Percentiles rank a stretch among this genome's conserved stretches.
Evolutionary conservation across 768 basidiomycete genomes (phyloP).

Genomic region (Pleurotus eryngii): DNA sequence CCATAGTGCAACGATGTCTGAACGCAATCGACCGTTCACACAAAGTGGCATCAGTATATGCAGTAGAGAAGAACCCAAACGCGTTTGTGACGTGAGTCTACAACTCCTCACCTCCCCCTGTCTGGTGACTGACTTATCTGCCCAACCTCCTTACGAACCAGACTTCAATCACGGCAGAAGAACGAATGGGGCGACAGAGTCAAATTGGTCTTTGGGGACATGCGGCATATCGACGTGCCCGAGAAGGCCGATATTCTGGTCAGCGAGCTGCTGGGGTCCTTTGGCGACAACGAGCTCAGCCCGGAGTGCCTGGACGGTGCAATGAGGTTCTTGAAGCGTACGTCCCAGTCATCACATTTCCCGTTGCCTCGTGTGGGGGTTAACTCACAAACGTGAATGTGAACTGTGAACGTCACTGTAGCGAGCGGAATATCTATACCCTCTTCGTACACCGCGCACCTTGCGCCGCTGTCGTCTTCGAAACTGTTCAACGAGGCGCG

Average conservation of each 20-base stretch:
- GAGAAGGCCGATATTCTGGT: slow-evolving; percentile 91
- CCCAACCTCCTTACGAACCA: slow-evolving; percentile 28
- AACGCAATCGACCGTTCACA: slow-evolving; percentile 67
- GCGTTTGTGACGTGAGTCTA: slow-evolving; percentile 87
- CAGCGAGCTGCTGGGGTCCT: slow-evolving; percentile 93
- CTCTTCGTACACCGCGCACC: slow-evolving; percentile 90
- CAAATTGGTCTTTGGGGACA: slow-evolving; percentile 88
- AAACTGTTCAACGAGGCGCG: slow-evolving; percentile 87
- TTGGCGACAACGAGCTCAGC: slow-evolving; percentile 97
- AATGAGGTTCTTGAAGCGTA: slow-evolving; percentile 88
- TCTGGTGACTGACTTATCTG: not conserved
- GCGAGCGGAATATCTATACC: slow-evolving; percentile 95
- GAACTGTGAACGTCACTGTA: slow-evolving; percentile 25
- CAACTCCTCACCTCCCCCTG: slow-evolving; percentile 9
- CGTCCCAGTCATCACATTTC: slow-evolving; percentile 21
- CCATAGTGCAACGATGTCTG: slow-evolving; percentile 83
- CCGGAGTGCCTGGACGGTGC: slow-evolving; percentile 98
- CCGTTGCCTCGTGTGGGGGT: not conserved
- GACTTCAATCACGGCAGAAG: slow-evolving; percentile 79
- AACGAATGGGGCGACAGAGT: slow-evolving; percentile 84
- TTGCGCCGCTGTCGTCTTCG: slow-evolving; percentile 92
- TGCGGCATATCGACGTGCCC: slow-evolving; percentile 80
- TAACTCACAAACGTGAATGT: not conserved
- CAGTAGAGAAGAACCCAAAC: slow-evolving; percentile 95
- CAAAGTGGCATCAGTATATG: slow-evolving; percentile 68